Evolutionary conservation across 1,284 basidiomycete species (phyloP), one percentile per base, ranked within the genome.

Genomic region (Meripilus lineatus): DNA sequence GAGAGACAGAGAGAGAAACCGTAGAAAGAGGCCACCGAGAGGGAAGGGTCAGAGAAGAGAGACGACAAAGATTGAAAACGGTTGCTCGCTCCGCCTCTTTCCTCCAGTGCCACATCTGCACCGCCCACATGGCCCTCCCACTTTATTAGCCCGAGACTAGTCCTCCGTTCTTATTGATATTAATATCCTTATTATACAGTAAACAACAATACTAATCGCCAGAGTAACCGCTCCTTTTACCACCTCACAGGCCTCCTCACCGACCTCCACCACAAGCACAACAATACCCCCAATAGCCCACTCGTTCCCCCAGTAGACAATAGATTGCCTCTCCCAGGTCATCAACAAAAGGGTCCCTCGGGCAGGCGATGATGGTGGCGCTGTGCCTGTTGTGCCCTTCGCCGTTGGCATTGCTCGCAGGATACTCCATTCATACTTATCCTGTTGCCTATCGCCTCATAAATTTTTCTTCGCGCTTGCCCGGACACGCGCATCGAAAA

Each of bases 381-480:
- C 36, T 38, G 8, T 8, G 8, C 13, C 10, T 8, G 17, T 18
- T n/a, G 20, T 23, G 6, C 15, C 15, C 20, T 8, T 22, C 25
- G 5, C 10, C 25, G 8, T 10, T 20, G 22, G n/a, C 41, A 10
- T 25, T 18, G 17, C 20, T 28, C 42, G 42, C 21, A 11, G 11
- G 10, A 41, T 40, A 6, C 6, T n/a, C 17, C 17, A 17, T 11
- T 8, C 24, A 7, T 24, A 23, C n/a, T 21, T 14, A 11, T 10
- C 32, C 41, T 25, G 15, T 22, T n/a, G 24, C 23, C 10, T 22
- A 21, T n/a, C n/a, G n/a, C 24, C 32, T 67, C 67, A 93, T 58
- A 96, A 66, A 63, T 90, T 71, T 67, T 87, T 89, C 67, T 85
- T 89, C 44, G 93, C 93, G 63, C 84, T 88, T n/a, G 83, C 79